These are phyloP conservation scores for Fusarium sp. DNA, from an alignment of 2,329 filamentous ascomycete species.

Conservation along the genomic window DNA sequence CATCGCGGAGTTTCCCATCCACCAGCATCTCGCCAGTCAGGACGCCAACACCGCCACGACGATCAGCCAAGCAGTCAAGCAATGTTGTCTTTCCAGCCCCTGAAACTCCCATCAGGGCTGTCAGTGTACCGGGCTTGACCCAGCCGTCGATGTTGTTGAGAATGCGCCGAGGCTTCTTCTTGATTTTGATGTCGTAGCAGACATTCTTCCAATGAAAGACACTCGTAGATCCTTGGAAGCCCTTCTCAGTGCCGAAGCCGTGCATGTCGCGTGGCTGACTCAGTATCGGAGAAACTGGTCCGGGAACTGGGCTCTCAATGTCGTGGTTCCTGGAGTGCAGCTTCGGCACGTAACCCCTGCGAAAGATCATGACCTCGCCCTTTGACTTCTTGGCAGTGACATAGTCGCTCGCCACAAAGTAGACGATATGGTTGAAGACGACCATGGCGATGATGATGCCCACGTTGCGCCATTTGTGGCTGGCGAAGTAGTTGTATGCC, in stretches of 20 bases:
- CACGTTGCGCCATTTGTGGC: constrained; percentile 67
- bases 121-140: constrained; percentile 80
- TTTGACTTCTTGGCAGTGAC: constrained; percentile 64
- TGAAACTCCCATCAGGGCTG: constrained; percentile 72
- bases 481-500: constrained; percentile 60
- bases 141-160: constrained; percentile 78
- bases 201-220: constrained; percentile 79
- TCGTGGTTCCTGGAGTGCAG: constrained; percentile 50
- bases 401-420: constrained; percentile 64
- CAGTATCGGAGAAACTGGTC: constrained; percentile 53
- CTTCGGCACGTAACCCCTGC: constrained; percentile 56
- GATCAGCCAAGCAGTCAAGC: constrained; percentile 72
- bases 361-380: constrained; percentile 71
- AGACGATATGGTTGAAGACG: constrained; percentile 59
- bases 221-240: constrained; percentile 45
- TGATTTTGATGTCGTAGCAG: constrained; percentile 79
- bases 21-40: constrained; percentile 78
- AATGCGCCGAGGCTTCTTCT: constrained; percentile 73
- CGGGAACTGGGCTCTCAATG: constrained; percentile 64
- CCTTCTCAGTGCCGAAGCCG: constrained; percentile 53
- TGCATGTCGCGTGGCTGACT: constrained; percentile 26
- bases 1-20: constrained; percentile 72
- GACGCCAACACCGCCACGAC: constrained; percentile 83
- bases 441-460: constrained; percentile 66
- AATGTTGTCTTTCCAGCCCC: constrained; percentile 73